These are phyloP conservation scores for Erigeron canadensis DNA, from an alignment of 129 eudicot genomes.

Conservation along the genomic window DNA sequence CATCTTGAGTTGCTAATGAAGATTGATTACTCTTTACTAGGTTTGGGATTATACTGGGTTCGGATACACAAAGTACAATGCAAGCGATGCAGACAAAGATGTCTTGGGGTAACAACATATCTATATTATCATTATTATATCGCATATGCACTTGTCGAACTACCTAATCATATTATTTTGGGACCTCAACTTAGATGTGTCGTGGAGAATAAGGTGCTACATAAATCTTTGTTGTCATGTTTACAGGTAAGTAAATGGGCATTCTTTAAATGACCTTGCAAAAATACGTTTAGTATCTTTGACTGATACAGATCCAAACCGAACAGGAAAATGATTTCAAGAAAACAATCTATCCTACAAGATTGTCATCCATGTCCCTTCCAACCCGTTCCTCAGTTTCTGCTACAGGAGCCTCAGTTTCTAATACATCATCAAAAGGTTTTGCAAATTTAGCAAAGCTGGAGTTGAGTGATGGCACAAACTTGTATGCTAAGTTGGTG, in stretches of 20 bases:
- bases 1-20: neutral
- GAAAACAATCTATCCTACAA: conserved; percentile 58
- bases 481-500: conserved; percentile 82
- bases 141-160: neutral
- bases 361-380: conserved; percentile 67
- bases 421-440: conserved; percentile 28
- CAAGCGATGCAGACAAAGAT: conserved; percentile 79
- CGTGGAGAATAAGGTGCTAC: conserved; percentile 98
- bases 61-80: conserved; percentile 87
- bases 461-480: conserved; percentile 77
- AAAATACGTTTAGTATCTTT: neutral
- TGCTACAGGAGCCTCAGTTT: conserved; percentile 20
- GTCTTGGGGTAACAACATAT: conserved; percentile 68
- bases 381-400: conserved; percentile 49
- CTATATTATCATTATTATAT: conserved; percentile 3
- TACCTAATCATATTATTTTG: conserved; percentile 25
- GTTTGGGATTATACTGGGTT: conserved; percentile 99
- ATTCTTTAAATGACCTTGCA: neutral
- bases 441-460: conserved; percentile 62
- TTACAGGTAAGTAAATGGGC: conserved; percentile 52
- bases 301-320: conserved; percentile 12
- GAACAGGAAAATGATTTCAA: conserved; percentile 58
- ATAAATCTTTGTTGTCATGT: conserved; percentile 68
- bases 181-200: conserved; percentile 57
- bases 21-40: conserved; percentile 32